Conservation (phyloP, 179 eudicot genomes). For the Drosera spatulata region DNA sequence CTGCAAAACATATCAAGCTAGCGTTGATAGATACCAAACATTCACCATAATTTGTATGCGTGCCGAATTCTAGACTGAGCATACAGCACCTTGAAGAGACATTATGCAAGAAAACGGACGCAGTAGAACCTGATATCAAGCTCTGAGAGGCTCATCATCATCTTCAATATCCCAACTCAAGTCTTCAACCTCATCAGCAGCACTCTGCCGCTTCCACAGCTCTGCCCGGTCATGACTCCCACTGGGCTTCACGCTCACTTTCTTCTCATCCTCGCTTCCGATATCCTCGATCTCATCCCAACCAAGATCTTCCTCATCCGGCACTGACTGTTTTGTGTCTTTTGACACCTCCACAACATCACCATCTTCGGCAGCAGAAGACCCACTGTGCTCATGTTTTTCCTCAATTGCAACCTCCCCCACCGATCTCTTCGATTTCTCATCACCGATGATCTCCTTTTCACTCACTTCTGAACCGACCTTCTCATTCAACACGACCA, state of each 20-base stretch:
- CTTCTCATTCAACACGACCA: conserved; percentile 1
- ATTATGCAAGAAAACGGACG: no score
- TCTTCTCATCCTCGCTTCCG: conserved; percentile 10
- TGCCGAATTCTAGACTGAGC: no score
- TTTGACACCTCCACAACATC: background rate
- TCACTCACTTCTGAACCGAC: conserved; percentile 1
- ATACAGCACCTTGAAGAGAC: background rate
- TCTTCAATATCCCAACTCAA: conserved; percentile 14
- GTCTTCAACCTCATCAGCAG: conserved; percentile 9
- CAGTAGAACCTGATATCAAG: conserved; percentile 1
- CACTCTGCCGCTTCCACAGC: conserved; percentile 4
- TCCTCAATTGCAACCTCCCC: conserved; percentile 1
- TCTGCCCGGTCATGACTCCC: background rate
- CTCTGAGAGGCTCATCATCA: conserved; percentile 5
- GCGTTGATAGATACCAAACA: no score
- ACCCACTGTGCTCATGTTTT: background rate
- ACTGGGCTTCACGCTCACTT: background rate
- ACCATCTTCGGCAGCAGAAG: background rate
- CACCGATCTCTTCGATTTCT: background rate
- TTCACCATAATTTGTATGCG: no score
- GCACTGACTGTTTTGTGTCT: background rate
- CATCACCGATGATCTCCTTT: background rate
- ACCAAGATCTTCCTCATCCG: conserved; percentile 11
- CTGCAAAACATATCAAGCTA: no score
- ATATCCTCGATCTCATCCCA: conserved; percentile 13